Conservation (phyloP, 495 filamentous ascomycete species). For the Penicillium argentinense region DNA sequence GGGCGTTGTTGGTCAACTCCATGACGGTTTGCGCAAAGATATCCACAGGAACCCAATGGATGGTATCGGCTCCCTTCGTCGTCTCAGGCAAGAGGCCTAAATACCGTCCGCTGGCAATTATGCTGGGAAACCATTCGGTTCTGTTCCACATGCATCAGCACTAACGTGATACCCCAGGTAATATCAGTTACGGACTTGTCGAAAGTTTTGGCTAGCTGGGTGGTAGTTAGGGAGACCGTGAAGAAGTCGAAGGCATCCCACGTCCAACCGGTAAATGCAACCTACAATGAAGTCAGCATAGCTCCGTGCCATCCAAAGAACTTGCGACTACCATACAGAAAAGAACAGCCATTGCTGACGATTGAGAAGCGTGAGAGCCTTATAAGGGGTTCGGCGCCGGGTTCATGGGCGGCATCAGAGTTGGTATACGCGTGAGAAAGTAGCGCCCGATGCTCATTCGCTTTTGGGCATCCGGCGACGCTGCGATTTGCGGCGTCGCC, state of each 20-base stretch:
- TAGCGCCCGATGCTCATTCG: no score
- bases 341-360: constrained; percentile 4
- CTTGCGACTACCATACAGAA: no score
- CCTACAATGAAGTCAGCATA: no score
- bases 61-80: background rate
- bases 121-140: background rate
- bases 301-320: no score
- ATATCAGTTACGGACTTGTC: constrained; percentile 62
- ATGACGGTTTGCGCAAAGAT: background rate
- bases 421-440: no score
- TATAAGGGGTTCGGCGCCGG: no score
- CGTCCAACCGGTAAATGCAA: constrained; percentile 64
- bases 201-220: constrained; percentile 60
- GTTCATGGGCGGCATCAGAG: no score
- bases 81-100: background rate
- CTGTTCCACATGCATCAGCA: background rate
- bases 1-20: background rate
- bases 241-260: constrained; percentile 87
- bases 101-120: background rate
- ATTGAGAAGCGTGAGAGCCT: no score
- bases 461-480: no score
- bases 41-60: background rate
- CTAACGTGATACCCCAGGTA: constrained; percentile 74
- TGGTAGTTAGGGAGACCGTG: constrained; percentile 68
- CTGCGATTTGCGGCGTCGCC: no score